Base-by-base conservation (phyloP, 23 red algal genomes). In the Gracilaria gracilis region DNA sequence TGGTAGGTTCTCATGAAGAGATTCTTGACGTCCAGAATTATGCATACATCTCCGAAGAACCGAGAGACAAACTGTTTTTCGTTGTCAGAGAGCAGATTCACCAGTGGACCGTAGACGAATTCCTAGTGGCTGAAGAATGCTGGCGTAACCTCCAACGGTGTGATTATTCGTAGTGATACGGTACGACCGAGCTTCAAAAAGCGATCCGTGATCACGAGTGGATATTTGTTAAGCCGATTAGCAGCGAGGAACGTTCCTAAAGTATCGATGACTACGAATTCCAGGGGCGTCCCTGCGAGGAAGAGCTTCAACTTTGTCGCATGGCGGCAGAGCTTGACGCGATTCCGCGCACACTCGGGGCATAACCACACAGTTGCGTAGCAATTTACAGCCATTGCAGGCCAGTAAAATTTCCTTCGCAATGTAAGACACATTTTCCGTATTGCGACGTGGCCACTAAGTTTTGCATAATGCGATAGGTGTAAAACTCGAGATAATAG, bases 391-490 rank as follows among this genome's bases (percentile, higher is more conserved):
- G n/a, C n/a, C n/a, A n/a, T n/a, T n/a, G n/a, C n/a, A n/a, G n/a
- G n/a, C n/a, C n/a, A n/a, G n/a, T n/a, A n/a, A 44, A 34, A 78
- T 12, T 73, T 31, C 44, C 64, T 48, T 9, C 83, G 58, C 20
- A 86, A 14, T 21, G 28, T 73, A 11, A 46, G 21, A 47, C 4
- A 73, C 12, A 73, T 12, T 28, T 54, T 71, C 24, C 54, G 25
- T 13, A 61, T 39, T 28, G 32, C 64, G n/a, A 62, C 32, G 54
- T 86, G 83, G 19, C 7, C 64, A 75, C 17, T 46, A 4, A 49
- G 27, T 59, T 86, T 86, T 15, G 61, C 1, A 25, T 72, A 73
- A 37, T 86, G 57, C 9, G 33, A 54, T 46, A 73, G 20, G 48
- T 9, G 40, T 57, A 86, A 54, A 15, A 86, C 46, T 37, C 57